phyloP scores from a whole-genome alignment of 148 eudicot genomes.

The Gaultheria prostrata region DNA sequence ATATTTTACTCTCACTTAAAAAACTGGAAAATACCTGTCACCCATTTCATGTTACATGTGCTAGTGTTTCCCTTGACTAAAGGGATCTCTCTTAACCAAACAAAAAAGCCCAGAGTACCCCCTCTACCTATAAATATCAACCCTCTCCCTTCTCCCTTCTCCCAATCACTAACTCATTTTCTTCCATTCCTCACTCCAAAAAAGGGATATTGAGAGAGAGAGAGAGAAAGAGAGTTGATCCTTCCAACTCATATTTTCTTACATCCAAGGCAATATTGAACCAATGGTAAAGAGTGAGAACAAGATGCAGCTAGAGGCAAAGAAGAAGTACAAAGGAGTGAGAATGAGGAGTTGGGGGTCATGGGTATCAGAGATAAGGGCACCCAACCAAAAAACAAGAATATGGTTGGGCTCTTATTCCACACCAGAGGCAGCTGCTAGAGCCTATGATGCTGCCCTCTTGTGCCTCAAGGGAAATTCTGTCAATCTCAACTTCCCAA shows the following conservation, averaged over 20 bases:
- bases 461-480: slow-evolving; percentile 80
- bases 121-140: slow-evolving; percentile 22
- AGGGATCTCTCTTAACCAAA: neutral
- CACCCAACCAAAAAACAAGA: slow-evolving; percentile 80
- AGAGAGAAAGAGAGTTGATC: neutral
- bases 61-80: slow-evolving; percentile 21
- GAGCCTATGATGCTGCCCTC: slow-evolving; percentile 93
- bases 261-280: neutral
- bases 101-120: neutral
- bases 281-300: slow-evolving; percentile 61
- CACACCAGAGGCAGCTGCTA: slow-evolving; percentile 85
- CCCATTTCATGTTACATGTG: slow-evolving; percentile 20
- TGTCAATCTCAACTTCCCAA: slow-evolving; percentile 75
- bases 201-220: neutral
- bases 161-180: slow-evolving; percentile 8
- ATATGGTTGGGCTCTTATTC: slow-evolving; percentile 93
- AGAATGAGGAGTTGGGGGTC: slow-evolving; percentile 93
- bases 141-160: neutral
- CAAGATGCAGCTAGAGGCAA: slow-evolving; percentile 30
- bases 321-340: slow-evolving; percentile 77
- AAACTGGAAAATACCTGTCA: slow-evolving; percentile 32
- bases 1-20: neutral
- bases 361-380: slow-evolving; percentile 84
- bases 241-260: neutral
- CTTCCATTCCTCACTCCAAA: neutral